These are phyloP conservation scores for Pseudogymnoascus sp. DNA, from an alignment of 2,329 filamentous ascomycete genomes.

Conservation along the genomic window DNA sequence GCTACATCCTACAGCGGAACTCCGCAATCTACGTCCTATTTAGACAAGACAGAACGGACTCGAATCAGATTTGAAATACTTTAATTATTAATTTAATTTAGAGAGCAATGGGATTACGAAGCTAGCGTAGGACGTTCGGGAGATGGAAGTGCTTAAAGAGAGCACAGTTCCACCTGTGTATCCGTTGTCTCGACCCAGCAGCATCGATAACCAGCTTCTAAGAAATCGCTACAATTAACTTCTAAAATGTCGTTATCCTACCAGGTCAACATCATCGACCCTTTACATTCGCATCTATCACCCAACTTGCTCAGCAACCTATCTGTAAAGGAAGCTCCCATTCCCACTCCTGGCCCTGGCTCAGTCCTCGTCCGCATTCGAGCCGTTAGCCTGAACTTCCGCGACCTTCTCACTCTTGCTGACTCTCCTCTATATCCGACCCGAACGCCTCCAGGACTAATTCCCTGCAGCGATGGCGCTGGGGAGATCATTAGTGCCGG, in stretches of 20 bases:
- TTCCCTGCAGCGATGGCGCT: conserved; percentile 40
- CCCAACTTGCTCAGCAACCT: conserved; percentile 41
- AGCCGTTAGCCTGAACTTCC: conserved; percentile 24
- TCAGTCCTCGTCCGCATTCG: conserved; percentile 35
- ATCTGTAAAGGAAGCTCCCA: conserved; percentile 34
- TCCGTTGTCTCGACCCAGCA: background rate
- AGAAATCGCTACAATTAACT: background rate
- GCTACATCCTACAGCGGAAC: background rate
- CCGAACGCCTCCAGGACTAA: background rate
- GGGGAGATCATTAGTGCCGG: conserved; percentile 36
- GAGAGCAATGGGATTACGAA: background rate
- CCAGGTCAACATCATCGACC: background rate
- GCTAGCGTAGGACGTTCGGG: background rate
- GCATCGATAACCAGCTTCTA: background rate
- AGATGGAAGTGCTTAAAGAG: background rate
- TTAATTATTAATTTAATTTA: background rate
- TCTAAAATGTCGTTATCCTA: background rate
- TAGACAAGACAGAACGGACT: background rate
- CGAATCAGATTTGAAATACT: background rate
- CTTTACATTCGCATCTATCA: background rate
- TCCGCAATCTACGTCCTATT: background rate
- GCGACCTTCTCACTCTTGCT: conserved; percentile 19
- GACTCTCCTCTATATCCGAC: conserved; percentile 16
- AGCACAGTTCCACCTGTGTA: background rate
- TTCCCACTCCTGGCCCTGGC: conserved; percentile 41